These are phyloP conservation scores for Auricularia sp. DNA, from an alignment of 768 basidiomycete genomes.

Conservation along the genomic window DNA sequence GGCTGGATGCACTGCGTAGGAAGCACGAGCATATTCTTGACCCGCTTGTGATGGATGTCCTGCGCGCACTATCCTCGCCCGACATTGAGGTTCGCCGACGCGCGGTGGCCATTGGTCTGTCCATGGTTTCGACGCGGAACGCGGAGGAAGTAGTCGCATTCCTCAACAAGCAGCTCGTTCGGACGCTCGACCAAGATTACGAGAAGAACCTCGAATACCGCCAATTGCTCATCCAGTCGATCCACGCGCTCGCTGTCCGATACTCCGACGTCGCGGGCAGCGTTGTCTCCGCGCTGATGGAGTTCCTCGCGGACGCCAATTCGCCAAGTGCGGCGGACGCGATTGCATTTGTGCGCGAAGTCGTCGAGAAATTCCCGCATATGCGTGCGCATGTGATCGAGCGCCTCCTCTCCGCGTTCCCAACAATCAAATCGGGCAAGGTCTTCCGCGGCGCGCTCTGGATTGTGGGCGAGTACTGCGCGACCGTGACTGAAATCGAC, in stretches of 20 bases:
- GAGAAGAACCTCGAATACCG: constrained; percentile 97
- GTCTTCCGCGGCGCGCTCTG: constrained; percentile 94
- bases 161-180: constrained; percentile 95
- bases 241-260: constrained; percentile 91
- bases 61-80: constrained; percentile 82
- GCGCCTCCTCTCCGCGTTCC: constrained; percentile 70
- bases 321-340: constrained; percentile 95
- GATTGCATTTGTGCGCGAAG: constrained; percentile 81
- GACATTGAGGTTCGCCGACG: constrained; percentile 96
- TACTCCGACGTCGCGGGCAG: constrained; percentile 89
- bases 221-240: constrained; percentile 92
- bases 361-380: constrained; percentile 93
- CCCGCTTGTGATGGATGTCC: constrained; percentile 87
- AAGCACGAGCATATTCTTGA: constrained; percentile 88
- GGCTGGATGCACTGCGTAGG: constrained; percentile 69
- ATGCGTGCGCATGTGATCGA: constrained; percentile 75
- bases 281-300: constrained; percentile 88
- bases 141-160: constrained; percentile 94
- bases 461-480: constrained; percentile 95
- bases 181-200: constrained; percentile 82
- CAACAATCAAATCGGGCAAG: constrained; percentile 90
- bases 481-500: constrained; percentile 56
- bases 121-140: constrained; percentile 88
- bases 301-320: constrained; percentile 89
- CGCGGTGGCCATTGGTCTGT: constrained; percentile 79